A percentile compares a stretch with the other conserved stretches of the same genome.
phyloP scores from a whole-genome alignment of 1,139 yeast genomes.

The Scheffersomyces titani region DNA sequence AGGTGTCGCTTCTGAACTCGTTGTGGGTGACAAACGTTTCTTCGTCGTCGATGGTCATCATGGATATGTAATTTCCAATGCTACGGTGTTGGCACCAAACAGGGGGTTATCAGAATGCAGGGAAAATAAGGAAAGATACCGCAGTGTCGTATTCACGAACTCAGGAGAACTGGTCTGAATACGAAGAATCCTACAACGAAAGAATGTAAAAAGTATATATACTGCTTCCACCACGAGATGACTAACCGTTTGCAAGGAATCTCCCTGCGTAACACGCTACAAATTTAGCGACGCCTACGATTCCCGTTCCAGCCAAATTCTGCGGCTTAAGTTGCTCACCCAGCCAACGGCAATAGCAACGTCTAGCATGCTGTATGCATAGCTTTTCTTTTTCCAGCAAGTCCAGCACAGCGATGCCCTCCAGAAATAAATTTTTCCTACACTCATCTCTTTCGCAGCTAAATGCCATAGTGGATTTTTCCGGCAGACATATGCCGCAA shows the following conservation, averaged over 20 bases:
- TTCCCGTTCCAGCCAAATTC: background rate
- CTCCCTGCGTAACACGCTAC: background rate
- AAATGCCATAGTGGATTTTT: background rate
- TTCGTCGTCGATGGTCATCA: constrained; percentile 24
- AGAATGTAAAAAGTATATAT: no score
- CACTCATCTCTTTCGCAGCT: constrained; percentile 1
- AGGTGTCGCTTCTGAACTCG: constrained; percentile 84
- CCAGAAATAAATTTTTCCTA: background rate
- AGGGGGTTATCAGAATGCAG: background rate
- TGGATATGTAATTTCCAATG: background rate
- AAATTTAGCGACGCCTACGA: background rate
- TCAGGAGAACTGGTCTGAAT: background rate
- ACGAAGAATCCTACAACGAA: background rate
- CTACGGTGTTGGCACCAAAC: background rate
- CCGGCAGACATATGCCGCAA: background rate
- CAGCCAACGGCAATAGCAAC: background rate
- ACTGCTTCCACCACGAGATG: background rate
- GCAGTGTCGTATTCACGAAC: background rate
- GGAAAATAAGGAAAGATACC: background rate
- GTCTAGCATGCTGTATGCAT: background rate
- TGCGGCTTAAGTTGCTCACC: background rate
- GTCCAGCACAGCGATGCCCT: background rate
- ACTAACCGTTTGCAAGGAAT: background rate
- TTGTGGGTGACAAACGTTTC: constrained; percentile 38
- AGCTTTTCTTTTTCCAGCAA: background rate